These are phyloP conservation scores for Mallotus nudiflorus DNA, from an alignment of 345 rosid genomes.

Conservation along the genomic window DNA sequence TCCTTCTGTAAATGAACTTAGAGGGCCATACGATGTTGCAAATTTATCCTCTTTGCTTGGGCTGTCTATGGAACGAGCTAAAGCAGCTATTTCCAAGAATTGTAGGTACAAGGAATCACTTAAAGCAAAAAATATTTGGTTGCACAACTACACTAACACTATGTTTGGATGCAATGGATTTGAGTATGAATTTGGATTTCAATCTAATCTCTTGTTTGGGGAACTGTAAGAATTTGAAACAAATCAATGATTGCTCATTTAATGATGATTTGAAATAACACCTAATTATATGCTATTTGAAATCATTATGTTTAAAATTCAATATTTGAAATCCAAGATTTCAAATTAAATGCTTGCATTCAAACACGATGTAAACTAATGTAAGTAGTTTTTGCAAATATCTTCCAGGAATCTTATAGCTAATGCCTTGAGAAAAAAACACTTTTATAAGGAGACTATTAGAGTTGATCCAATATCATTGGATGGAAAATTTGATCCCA, in stretches of 20 bases:
- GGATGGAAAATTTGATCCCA: constrained; percentile 35
- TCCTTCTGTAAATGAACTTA: constrained; percentile 63
- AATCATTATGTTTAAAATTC: no score
- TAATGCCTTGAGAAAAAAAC: constrained; percentile 63
- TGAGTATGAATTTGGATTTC: no score
- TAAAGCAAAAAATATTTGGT: constrained; percentile 6
- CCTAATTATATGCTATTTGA: no score
- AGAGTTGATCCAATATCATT: constrained; percentile 56
- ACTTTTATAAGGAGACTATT: constrained; percentile 70
- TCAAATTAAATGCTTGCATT: no score
- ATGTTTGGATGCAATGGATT: no score
- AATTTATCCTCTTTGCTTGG: constrained; percentile 76
- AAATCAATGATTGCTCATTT: no score
- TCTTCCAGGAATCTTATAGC: constrained; percentile 58
- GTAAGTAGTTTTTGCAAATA: constrained; percentile 8
- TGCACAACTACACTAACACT: not conserved
- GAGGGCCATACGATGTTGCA: constrained; percentile 85
- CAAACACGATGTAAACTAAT: no score
- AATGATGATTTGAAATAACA: no score
- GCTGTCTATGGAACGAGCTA: constrained; percentile 68
- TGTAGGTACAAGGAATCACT: constrained; percentile 58
- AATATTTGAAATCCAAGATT: no score
- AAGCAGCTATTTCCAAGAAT: constrained; percentile 69
- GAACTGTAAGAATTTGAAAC: no score
- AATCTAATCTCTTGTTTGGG: no score